Evolutionary conservation across 371 early-diverging fungal genomes (phyloP).

Genomic region (Syncephalis fuscata): DNA sequence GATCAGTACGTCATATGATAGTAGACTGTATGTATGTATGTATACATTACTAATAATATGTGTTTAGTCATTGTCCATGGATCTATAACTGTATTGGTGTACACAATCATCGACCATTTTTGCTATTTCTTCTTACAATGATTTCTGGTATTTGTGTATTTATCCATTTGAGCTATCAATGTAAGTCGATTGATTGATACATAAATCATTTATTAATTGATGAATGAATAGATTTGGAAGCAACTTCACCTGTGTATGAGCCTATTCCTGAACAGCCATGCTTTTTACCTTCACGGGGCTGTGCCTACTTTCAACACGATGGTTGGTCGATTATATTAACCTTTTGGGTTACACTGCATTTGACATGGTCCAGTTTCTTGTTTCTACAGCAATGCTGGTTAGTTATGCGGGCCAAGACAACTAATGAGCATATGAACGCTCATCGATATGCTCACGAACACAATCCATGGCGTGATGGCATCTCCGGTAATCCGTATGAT

Average conservation of each 20-base stretch:
- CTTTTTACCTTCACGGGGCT: slow-evolving; percentile 35
- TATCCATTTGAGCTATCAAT: slow-evolving; percentile 21
- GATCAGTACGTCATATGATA: slow-evolving; percentile 59
- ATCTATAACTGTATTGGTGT: slow-evolving; percentile 79
- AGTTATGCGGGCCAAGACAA: slow-evolving; percentile 61
- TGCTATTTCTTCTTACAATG: slow-evolving; percentile 52
- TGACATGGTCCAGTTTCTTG: slow-evolving; percentile 66
- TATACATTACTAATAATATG: neutral
- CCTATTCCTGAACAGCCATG: slow-evolving; percentile 29
- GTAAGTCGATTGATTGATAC: slow-evolving; percentile 1
- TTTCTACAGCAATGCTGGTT: slow-evolving; percentile 61
- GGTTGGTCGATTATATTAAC: slow-evolving; percentile 46
- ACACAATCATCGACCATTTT: slow-evolving; percentile 69
- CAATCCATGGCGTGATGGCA: slow-evolving; percentile 3
- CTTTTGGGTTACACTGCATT: slow-evolving; percentile 54
- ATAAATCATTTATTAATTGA: neutral
- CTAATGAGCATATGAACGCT: slow-evolving; percentile 75
- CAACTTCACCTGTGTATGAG: slow-evolving; percentile 13
- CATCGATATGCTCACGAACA: slow-evolving; percentile 29
- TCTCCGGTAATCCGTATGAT: neutral
- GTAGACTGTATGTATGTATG: neutral
- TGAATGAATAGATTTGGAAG: slow-evolving; percentile 8
- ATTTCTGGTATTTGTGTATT: slow-evolving; percentile 35
- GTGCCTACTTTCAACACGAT: slow-evolving; percentile 57
- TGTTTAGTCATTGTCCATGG: slow-evolving; percentile 89